These are phyloP conservation scores for Chrysosporium queenslandicum DNA, from an alignment of 2,329 filamentous ascomycete species.

Conservation along the genomic window DNA sequence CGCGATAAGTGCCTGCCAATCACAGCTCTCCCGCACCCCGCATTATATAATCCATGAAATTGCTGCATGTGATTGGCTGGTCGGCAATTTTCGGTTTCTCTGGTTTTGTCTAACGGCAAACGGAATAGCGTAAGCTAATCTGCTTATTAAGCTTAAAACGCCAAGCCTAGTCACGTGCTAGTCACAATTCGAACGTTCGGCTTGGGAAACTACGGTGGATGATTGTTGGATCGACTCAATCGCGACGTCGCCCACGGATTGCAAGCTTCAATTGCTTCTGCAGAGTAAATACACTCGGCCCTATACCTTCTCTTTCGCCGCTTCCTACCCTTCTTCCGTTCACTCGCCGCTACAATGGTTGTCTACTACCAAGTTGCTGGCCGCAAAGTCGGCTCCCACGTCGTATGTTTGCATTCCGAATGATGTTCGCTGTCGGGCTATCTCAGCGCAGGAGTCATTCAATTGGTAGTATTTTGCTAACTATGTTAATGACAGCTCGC, in stretches of 20 bases:
- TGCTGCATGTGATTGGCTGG: slow-evolving; percentile 7
- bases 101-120: background rate
- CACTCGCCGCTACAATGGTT: slow-evolving; percentile 37
- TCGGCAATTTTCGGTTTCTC: slow-evolving; percentile 12
- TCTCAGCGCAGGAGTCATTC: too few relatives aligned
- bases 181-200: background rate
- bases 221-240: background rate
- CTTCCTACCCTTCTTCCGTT: background rate
- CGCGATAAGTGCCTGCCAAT: slow-evolving; percentile 3
- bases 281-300: background rate
- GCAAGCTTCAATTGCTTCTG: slow-evolving; percentile 1
- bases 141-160: background rate
- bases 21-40: background rate
- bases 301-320: background rate
- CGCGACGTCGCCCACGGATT: background rate
- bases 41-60: background rate
- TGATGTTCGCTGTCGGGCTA: too few relatives aligned
- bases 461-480: too few relatives aligned
- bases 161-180: slow-evolving; percentile 9
- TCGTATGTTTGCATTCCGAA: slow-evolving; percentile 40
- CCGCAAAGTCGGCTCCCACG: slow-evolving; percentile 44
- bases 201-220: slow-evolving; percentile 1
- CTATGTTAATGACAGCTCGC: slow-evolving; percentile 42
- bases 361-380: slow-evolving; percentile 44
- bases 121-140: background rate